Evolutionary conservation across 768 basidiomycete species (phyloP), one percentile per base, ranked within the genome.

Genomic region (Phallus indusiatus): DNA sequence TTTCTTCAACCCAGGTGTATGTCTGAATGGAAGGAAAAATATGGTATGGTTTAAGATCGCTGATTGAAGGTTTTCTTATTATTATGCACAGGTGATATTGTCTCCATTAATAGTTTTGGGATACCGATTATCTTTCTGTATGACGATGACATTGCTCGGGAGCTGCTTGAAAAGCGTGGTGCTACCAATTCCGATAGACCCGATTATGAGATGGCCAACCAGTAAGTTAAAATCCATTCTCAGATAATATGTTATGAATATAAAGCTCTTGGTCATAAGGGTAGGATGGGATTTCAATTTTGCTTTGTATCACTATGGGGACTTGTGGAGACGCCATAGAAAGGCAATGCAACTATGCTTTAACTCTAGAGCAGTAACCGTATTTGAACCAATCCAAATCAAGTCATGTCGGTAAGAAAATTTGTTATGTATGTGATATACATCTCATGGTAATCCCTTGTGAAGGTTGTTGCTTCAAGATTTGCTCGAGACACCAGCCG

Each of bases 241-340:
- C 28, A 3, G 9, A 42, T 14, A n/a, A 12, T 2, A 42, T 42
- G 9, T 3, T n/a, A 42, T n/a, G 5, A 42, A 42, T 42, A 42
- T 51, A 17, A 16, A 14, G 50, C 20, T 14, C 14, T 8, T 4
- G 47, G 35, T 52, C 14, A 34, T 37, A 28, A 67, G 59, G 33
- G 71, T 72, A 70, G 73, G 74, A 17, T 76, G 74, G 71, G 71
- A 73, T 53, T 75, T 74, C 59, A 70, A 73, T 54, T 64, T 71
- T 7, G 70, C 66, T 24, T 64, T 72, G 34, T 67, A 72, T 62
- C 68, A 64, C 1, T 75, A 77, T 59, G 73, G 73, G 1, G 54
- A 70, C 1, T 61, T 59, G 48, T 78, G 75, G 76, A 66, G 66
- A 53, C 66, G 68, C 7, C 77, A 77, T 64, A 68, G 75, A 52